Conservation (phyloP, 1,139 yeast genomes). For the Yamadazyma dendronema region DNA sequence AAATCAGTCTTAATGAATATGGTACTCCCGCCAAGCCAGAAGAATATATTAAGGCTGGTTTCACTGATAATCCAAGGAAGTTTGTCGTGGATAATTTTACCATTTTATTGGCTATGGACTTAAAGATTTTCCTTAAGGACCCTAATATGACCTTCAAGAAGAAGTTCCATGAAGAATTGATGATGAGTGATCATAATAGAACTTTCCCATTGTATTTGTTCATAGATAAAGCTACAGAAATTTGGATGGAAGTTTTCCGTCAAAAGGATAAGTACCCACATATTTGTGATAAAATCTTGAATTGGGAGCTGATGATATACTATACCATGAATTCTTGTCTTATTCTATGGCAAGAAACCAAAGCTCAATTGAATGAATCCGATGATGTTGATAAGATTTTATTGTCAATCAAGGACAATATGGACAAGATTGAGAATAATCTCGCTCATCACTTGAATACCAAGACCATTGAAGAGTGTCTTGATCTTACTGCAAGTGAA, state of each 20-base stretch:
- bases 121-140: constrained; percentile 51
- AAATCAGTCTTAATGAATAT: constrained; percentile 42
- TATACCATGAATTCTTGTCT: constrained; percentile 56
- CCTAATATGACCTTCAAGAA: constrained; percentile 59
- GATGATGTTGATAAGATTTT: constrained; percentile 52
- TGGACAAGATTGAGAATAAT: constrained; percentile 30
- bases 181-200: constrained; percentile 45
- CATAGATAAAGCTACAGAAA: constrained; percentile 33
- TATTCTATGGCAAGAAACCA: constrained; percentile 67
- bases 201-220: constrained; percentile 44
- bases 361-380: constrained; percentile 44
- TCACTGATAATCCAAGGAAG: constrained; percentile 42
- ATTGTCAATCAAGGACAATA: constrained; percentile 34
- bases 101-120: constrained; percentile 46
- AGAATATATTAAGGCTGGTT: constrained; percentile 47
- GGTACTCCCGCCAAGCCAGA: constrained; percentile 47
- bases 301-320: constrained; percentile 58
- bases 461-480: constrained; percentile 42
- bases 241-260: constrained; percentile 43
- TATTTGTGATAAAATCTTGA: constrained; percentile 46
- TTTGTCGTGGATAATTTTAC: constrained; percentile 44
- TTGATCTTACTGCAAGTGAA: constrained; percentile 42
- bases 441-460: constrained; percentile 15
- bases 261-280: constrained; percentile 30
- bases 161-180: constrained; percentile 56